These are phyloP conservation scores for Symbiodinium pilosum DNA, from an alignment of 73 alveolate species.

Conservation along the genomic window DNA sequence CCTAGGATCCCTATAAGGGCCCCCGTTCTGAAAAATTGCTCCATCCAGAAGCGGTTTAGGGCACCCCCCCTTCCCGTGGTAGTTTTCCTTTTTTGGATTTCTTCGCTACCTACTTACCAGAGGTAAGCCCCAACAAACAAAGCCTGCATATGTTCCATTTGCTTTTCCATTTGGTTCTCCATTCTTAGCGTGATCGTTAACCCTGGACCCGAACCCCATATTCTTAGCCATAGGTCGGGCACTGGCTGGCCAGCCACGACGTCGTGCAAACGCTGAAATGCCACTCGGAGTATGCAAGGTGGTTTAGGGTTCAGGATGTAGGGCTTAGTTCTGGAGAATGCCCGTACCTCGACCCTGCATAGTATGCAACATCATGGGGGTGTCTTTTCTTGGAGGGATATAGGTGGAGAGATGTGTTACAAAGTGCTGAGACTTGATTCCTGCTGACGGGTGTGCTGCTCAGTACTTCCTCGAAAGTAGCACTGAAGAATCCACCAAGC, in stretches of 20 bases:
- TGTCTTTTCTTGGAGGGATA: no score
- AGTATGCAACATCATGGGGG: no score
- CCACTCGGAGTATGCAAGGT: neutral
- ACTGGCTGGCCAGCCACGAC: conserved; percentile 53
- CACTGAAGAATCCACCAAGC: no score
- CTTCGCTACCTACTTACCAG: neutral
- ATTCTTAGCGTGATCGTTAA: no score
- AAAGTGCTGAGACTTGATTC: no score
- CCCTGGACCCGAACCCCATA: neutral
- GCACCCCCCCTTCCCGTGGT: no score
- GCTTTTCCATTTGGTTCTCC: neutral
- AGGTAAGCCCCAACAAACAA: neutral
- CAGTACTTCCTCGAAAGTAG: no score
- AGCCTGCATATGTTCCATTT: neutral
- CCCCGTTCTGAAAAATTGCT: no score
- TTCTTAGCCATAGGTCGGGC: conserved; percentile 49
- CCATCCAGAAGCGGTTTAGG: no score
- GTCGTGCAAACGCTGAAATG: conserved; percentile 41
- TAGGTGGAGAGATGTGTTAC: no score
- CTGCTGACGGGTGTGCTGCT: no score
- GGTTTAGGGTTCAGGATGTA: neutral
- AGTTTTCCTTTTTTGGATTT: no score
- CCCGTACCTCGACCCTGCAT: neutral
- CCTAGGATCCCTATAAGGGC: neutral
- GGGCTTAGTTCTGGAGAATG: neutral